These are phyloP conservation scores for Cutaneotrichosporon sp. DNA, from an alignment of 1,284 basidiomycete species.

Conservation along the genomic window DNA sequence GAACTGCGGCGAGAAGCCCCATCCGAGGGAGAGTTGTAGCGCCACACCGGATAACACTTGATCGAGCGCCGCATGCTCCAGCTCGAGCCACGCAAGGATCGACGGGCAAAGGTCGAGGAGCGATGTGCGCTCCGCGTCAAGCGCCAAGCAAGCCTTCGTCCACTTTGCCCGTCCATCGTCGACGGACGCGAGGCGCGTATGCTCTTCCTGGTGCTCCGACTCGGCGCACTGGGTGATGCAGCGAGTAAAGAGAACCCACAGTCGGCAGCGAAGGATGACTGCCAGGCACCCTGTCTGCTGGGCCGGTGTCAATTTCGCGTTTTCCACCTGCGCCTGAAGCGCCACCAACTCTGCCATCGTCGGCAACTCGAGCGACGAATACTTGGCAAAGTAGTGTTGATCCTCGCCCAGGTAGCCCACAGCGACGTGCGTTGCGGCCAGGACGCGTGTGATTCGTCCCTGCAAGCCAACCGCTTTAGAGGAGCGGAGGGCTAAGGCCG, in stretches of 20 bases:
- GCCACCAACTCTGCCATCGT: slow-evolving; percentile 1
- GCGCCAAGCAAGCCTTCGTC: slow-evolving; percentile 7
- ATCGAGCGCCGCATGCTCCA: slow-evolving; percentile 11
- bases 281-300: slow-evolving; percentile 8
- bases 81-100: slow-evolving; percentile 12
- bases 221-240: background rate
- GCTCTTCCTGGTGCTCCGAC: background rate
- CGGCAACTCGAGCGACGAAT: background rate
- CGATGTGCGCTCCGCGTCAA: background rate
- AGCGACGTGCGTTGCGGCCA: slow-evolving; percentile 5
- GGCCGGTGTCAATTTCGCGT: slow-evolving; percentile 23
- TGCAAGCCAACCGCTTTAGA: background rate
- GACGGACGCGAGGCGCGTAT: slow-evolving; percentile 4
- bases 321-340: slow-evolving; percentile 3
- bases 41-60: slow-evolving; percentile 2
- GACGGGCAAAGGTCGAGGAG: background rate
- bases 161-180: slow-evolving; percentile 8
- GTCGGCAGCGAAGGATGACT: slow-evolving; percentile 4
- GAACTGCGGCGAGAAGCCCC: slow-evolving; percentile 11
- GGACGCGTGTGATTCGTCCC: background rate
- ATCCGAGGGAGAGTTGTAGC: slow-evolving; percentile 7
- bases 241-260: slow-evolving; percentile 2
- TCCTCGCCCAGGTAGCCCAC: slow-evolving; percentile 29
- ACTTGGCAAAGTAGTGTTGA: slow-evolving; percentile 4
- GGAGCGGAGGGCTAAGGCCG: background rate